Conservation (phyloP, 2,329 filamentous ascomycete genomes). For the Leptographium procerum region DNA sequence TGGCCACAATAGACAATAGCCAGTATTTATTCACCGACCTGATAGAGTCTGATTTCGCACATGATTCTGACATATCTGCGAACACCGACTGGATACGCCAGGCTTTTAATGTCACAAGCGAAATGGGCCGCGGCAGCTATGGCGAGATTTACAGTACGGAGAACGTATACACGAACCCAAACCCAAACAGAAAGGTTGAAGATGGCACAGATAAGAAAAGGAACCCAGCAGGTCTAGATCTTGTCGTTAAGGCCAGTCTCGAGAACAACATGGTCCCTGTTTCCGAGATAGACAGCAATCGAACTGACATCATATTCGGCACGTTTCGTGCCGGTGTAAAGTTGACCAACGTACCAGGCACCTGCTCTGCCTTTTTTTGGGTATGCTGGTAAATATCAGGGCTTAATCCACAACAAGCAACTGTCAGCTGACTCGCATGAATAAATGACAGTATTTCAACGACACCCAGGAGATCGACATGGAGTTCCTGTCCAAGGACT, state of each 20-base stretch:
- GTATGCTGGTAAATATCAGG: constrained; percentile 23
- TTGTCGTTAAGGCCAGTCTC: constrained; percentile 38
- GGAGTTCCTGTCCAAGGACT: constrained; percentile 62
- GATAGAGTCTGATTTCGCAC: constrained; percentile 61
- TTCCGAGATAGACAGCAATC: constrained; percentile 51
- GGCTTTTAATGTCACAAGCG: constrained; percentile 51
- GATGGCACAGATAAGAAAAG: constrained; percentile 31
- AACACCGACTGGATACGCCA: constrained; percentile 55
- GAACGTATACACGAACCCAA: constrained; percentile 39
- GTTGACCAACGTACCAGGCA: constrained; percentile 48
- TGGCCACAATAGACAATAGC: constrained; percentile 30
- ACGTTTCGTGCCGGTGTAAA: constrained; percentile 59
- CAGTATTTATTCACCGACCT: constrained; percentile 53
- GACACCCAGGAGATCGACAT: constrained; percentile 74
- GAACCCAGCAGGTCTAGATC: constrained; percentile 39
- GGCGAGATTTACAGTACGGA: constrained; percentile 49
- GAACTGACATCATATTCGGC: constrained; percentile 56
- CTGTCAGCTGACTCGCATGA: background rate
- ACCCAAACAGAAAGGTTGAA: constrained; percentile 30
- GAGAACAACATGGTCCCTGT: constrained; percentile 43
- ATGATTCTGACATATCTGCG: constrained; percentile 33
- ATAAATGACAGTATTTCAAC: constrained; percentile 52
- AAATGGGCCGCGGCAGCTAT: constrained; percentile 48
- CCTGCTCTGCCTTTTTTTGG: constrained; percentile 74
- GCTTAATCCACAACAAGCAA: background rate